Base-by-base conservation (phyloP, 768 basidiomycete genomes). In the Serendipita sp. region DNA sequence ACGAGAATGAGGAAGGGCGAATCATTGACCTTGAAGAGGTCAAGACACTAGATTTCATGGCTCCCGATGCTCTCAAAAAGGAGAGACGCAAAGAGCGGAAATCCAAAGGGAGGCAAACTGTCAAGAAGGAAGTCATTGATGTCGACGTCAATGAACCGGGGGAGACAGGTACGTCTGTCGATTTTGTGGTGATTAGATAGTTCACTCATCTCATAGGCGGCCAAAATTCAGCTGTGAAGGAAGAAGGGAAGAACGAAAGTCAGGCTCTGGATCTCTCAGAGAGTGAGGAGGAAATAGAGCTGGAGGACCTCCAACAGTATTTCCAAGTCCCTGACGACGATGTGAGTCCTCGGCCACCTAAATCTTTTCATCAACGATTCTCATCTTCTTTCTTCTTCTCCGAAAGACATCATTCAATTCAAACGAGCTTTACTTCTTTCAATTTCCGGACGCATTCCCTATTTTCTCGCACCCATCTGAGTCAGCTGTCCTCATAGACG, bases 391-490 rank as follows among this genome's bases (percentile, higher is more conserved):
- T 48, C 28, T 53, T n/a, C 1, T 11, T 41, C 31, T 33, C 33
- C 9, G 16, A 42, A 56, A 60, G 63, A 45, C 34, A 28, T n/a
- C 20, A 13, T n/a, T 43, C 3, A 5, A 28, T 22, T n/a, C 30
- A n/a, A 41, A 89, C 61, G 77, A 79, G 20, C 74, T 95, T 2
- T 95, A 88, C 69, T 85, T 92, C 67, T 93, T 95, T 75, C 91
- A 94, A 70, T 95, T 95, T 68, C 93, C 93, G 0, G 71, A 76
- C 7, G 88, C 90, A 0, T 93, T 96, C 72, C 91, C 92, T 0
- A 78, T 75, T 3, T 93, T 93, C 73, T 64, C 75, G 1, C 74
- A 80, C 4, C 68, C 74, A 64, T 61, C 70, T 4, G 65, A 72
- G 5, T 64, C 73, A 20, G 68, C 70, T 7, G 69, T 74, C 60